Evolutionary conservation across 306 rosid genomes (phyloP), one percentile per base, ranked within the genome.

Genomic region (Cotoneaster glaucophyllus): DNA sequence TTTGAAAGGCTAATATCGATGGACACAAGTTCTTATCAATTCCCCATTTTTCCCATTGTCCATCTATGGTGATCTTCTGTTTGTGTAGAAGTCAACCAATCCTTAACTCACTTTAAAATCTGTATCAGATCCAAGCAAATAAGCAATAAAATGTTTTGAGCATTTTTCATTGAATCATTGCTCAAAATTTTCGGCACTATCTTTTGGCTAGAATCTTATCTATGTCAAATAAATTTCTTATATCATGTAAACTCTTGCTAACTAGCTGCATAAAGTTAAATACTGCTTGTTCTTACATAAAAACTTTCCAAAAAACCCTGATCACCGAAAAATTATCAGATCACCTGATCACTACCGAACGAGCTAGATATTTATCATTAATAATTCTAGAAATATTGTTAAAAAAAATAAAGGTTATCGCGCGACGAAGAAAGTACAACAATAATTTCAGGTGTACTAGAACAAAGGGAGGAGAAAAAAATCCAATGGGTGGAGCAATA

Each of bases 101-200:
- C 75, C 71, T 84, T 70, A 71, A 75, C 79, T 73, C 70, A 70
- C 74, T 75, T 64, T 71, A 64, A 76, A 80, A 34, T 44, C 21
- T 74, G 54, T 79, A 76, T 71, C 87, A 82, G 84, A 85, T 84
- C 79, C 67, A 82, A 70, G 57, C 68, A 73, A 41, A 79, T 71
- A 82, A 81, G 74, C 53, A 87, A 84, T 84, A 84, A 84, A 82
- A 75, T 77, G 82, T 76, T 64, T 77, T 80, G 69, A 77, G 71
- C 83, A 82, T 82, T 74, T 74, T 70, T 70, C 29, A 76, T 74
- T 85, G 29, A 84, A 29, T 59, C 72, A 66, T 31, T 74, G 25
- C 74, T 74, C 69, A 78, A 63, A 63, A 50, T 70, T 24, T 65
- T 64, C 25, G n/a, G 29, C 26, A 73, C 5, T 41, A 11, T 63